Evolutionary conservation across 169 alveolate genomes (phyloP).

Genomic region (Blepharisma undulans): DNA sequence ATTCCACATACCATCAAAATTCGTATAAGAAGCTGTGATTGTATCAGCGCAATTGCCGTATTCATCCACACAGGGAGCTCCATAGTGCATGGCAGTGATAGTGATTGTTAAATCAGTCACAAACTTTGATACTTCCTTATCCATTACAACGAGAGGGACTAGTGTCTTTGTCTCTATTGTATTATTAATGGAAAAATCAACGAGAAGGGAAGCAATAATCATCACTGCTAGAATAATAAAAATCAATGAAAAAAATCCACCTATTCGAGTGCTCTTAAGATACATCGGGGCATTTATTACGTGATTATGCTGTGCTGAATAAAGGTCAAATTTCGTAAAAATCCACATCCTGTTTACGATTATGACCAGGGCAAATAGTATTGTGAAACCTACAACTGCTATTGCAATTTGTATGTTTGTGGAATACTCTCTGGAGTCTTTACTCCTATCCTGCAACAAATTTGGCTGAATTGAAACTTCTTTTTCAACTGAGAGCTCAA

Average conservation of each 20-base stretch:
- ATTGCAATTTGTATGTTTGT: neutral
- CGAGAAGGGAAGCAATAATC: no score
- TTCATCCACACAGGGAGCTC: neutral
- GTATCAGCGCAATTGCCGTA: neutral
- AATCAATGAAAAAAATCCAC: conserved; percentile 11
- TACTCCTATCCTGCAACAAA: neutral
- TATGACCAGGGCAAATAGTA: neutral
- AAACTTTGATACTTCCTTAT: neutral
- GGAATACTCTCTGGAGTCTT: no score
- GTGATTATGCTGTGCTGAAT: no score
- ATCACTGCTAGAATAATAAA: neutral
- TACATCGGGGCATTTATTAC: neutral
- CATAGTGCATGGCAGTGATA: neutral
- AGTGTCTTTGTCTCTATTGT: neutral
- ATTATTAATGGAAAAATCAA: neutral
- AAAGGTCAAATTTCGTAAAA: neutral
- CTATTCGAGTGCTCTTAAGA: neutral
- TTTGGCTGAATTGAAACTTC: neutral
- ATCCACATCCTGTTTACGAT: neutral
- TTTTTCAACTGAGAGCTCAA: no score
- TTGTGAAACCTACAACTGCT: neutral
- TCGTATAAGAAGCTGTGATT: neutral
- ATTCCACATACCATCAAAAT: neutral
- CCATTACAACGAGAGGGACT: neutral
- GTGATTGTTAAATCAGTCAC: neutral